These are phyloP conservation scores for Pharus latifolius DNA, from an alignment of 176 grass and related monocot species.

Conservation along the genomic window DNA sequence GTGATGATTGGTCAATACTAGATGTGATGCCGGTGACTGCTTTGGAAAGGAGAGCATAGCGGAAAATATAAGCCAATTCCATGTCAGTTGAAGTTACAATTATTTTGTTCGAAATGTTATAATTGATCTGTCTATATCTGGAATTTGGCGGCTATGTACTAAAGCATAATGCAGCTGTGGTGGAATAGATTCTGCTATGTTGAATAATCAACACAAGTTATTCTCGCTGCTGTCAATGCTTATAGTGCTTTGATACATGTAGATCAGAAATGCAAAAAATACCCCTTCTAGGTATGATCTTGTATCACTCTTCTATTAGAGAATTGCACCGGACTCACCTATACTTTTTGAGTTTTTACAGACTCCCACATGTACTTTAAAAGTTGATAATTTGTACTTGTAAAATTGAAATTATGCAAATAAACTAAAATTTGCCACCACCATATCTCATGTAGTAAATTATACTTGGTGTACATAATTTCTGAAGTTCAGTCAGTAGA, in stretches of 20 bases:
- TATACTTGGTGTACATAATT: background rate
- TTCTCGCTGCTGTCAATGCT: background rate
- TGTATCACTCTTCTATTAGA: background rate
- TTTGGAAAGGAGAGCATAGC: background rate
- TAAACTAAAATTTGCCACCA: background rate
- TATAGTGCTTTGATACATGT: background rate
- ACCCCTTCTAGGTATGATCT: background rate
- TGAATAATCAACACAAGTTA: background rate
- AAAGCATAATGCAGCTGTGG: background rate
- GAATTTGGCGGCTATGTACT: background rate
- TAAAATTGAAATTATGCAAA: too few species aligned
- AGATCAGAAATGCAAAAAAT: background rate
- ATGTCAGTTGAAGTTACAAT: background rate
- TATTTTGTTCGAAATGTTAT: background rate
- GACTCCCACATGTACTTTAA: too few species aligned
- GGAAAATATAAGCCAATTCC: background rate
- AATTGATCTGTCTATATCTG: background rate
- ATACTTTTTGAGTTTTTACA: background rate
- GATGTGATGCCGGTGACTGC: background rate
- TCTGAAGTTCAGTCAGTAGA: background rate
- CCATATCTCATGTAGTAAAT: background rate
- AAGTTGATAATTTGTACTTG: too few species aligned
- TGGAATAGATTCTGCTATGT: background rate
- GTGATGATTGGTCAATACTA: too few species aligned
- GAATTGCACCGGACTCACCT: background rate